A percentile compares a stretch with the other conserved stretches of the same genome.
Evolutionary conservation across 1,284 basidiomycete genomes (phyloP).

Genomic region (Cystobasidium pallidum): DNA sequence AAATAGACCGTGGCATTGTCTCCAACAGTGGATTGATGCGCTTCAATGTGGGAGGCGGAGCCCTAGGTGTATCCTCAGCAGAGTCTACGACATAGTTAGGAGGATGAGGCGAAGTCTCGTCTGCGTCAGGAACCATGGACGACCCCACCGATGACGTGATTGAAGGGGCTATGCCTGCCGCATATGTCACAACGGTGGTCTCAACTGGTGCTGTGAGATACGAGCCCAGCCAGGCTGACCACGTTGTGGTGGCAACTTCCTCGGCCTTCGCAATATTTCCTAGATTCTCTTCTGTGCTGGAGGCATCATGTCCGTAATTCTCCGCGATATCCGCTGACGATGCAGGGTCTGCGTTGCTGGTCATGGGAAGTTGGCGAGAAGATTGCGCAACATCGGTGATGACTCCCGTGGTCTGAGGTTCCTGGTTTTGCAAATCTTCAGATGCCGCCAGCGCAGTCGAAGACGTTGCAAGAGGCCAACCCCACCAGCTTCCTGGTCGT

Average conservation of each 20-base stretch:
- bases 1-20: constrained; percentile 23
- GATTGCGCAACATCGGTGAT: background rate
- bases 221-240: constrained; percentile 39
- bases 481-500: constrained; percentile 11
- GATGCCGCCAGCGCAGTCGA: background rate
- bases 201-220: constrained; percentile 21
- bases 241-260: constrained; percentile 2
- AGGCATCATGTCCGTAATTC: background rate
- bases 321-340: background rate
- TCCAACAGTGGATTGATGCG: constrained; percentile 40
- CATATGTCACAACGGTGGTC: constrained; percentile 35
- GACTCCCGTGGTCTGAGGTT: background rate
- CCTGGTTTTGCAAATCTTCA: background rate
- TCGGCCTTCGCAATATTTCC: background rate
- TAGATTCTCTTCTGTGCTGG: background rate
- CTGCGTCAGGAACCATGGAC: constrained; percentile 37
- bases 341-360: background rate
- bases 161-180: constrained; percentile 21
- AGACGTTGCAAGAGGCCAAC: background rate
- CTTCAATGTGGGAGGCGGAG: constrained; percentile 6
- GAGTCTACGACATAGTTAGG: background rate
- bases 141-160: constrained; percentile 25
- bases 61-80: background rate
- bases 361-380: background rate
- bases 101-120: constrained; percentile 25